Evolutionary conservation across 2,329 filamentous ascomycete genomes (phyloP).

Genomic region (Myriosclerotinia scirpicola): DNA sequence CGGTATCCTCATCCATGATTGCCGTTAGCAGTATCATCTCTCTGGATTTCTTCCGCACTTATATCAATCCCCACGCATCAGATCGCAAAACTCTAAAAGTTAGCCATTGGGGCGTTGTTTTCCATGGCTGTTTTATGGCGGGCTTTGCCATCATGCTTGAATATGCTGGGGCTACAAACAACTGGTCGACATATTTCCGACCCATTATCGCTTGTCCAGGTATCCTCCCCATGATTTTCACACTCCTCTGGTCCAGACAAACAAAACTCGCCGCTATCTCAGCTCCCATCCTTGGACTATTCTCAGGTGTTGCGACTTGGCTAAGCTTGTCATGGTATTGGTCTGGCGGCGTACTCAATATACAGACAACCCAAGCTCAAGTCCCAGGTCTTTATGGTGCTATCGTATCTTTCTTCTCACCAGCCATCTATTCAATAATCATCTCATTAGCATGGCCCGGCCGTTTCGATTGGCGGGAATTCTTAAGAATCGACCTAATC

Average conservation of each 20-base stretch:
- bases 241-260: conserved; percentile 45
- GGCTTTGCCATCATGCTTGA: conserved; percentile 49
- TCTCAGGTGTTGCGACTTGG: conserved; percentile 54
- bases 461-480: conserved; percentile 47
- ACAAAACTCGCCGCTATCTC: conserved; percentile 51
- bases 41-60: conserved; percentile 52
- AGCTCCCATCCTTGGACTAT: conserved; percentile 51
- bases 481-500: conserved; percentile 48
- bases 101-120: conserved; percentile 49
- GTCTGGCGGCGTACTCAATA: conserved; percentile 46
- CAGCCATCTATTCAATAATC: conserved; percentile 47
- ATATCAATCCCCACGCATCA: conserved; percentile 46
- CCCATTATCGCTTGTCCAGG: conserved; percentile 32
- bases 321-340: conserved; percentile 47
- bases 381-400: conserved; percentile 55
- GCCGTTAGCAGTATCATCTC: conserved; percentile 52
- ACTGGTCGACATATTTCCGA: conserved; percentile 39
- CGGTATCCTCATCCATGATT: conserved; percentile 51
- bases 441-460: conserved; percentile 49
- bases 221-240: conserved; percentile 39
- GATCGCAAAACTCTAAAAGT: conserved; percentile 46
- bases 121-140: conserved; percentile 50
- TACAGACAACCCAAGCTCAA: conserved; percentile 49
- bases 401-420: conserved; percentile 48
- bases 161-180: conserved; percentile 51